Evolutionary conservation across 2,329 filamentous ascomycete species (phyloP), one percentile per base, ranked within the genome.

Genomic region (Fusarium setosum): DNA sequence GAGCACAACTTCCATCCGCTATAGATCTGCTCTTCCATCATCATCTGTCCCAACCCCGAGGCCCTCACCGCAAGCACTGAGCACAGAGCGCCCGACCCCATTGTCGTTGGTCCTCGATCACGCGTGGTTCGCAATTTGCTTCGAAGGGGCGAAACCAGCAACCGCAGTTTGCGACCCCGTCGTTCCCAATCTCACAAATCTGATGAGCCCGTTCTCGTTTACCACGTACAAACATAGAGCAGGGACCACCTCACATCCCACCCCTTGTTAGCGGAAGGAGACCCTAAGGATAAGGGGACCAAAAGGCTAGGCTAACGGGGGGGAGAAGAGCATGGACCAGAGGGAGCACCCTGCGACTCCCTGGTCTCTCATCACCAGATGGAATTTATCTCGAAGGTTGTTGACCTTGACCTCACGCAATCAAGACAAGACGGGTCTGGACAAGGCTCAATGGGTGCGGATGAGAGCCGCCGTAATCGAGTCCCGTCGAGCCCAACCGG

Each of bases 111-210:
- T 32, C 32, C 29, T 32, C 26, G 44, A 56, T 71, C 66, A 71
- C 61, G 64, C 66, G 67, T 53, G 58, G 55, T 55, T 69, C 58
- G 47, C 61, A 71, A 65, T 63, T 71, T 71, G 60, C 53, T 60
- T 67, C 56, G n/a, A 13, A 18, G 31, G 12, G 24, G 23, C 23
- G 23, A 56, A 52, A 57, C 58, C 52, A 52, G 48, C 51, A 29
- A n/a, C n/a, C 32, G 56, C 47, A 42, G 40, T 61, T 42, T 47
- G 42, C 21, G 29, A n/a, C n/a, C n/a, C n/a, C n/a, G n/a, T 23
- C 37, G 35, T 50, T 37, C 49, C 40, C 48, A 58, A 61, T 61
- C 55, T 64, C 45, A 49, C 42, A 48, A 31, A 37, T 59, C 37
- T 49, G 38, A 50, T 26, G 56, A 59, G 56, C 44, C 48, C 17